These are phyloP conservation scores for Dendrobium nobile DNA, from an alignment of 106 monocot species.

Conservation along the genomic window DNA sequence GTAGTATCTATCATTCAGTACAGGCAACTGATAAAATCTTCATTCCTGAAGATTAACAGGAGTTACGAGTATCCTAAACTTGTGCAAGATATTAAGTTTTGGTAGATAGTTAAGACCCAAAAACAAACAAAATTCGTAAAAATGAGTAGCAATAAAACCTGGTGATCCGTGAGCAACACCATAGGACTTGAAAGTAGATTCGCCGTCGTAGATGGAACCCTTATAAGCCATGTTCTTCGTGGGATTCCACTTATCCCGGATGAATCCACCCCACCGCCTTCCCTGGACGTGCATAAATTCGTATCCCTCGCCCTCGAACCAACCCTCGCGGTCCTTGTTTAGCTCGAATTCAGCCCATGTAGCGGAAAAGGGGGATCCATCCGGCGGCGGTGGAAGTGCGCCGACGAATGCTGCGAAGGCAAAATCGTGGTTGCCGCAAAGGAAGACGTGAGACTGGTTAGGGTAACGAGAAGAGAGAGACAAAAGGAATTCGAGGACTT, in stretches of 20 bases:
- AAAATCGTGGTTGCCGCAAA: slow-evolving; percentile 96
- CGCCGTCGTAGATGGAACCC: slow-evolving; percentile 86
- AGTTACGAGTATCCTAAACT: neutral
- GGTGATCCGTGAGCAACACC: slow-evolving; percentile 82
- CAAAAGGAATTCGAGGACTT: slow-evolving; percentile 77
- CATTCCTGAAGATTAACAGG: neutral
- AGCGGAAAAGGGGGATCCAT: slow-evolving; percentile 35
- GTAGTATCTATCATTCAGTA: too few relatives aligned
- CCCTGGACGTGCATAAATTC: slow-evolving; percentile 89
- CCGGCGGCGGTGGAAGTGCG: slow-evolving; percentile 66
- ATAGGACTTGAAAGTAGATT: slow-evolving; percentile 82
- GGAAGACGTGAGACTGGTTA: slow-evolving; percentile 75
- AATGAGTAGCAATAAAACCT: slow-evolving; percentile 25
- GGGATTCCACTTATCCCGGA: slow-evolving; percentile 47
- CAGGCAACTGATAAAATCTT: neutral
- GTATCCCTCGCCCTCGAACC: slow-evolving; percentile 76
- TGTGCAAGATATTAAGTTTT: neutral
- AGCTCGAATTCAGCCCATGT: slow-evolving; percentile 78
- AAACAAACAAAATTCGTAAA: neutral
- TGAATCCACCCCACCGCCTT: slow-evolving; percentile 80
- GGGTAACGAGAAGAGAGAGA: slow-evolving; percentile 69
- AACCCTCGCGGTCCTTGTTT: slow-evolving; percentile 80
- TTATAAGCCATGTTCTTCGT: slow-evolving; percentile 59
- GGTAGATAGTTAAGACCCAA: neutral
- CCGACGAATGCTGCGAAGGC: slow-evolving; percentile 95